Evolutionary conservation across 345 rosid species (phyloP).

Genomic region (Gossypium turneri): DNA sequence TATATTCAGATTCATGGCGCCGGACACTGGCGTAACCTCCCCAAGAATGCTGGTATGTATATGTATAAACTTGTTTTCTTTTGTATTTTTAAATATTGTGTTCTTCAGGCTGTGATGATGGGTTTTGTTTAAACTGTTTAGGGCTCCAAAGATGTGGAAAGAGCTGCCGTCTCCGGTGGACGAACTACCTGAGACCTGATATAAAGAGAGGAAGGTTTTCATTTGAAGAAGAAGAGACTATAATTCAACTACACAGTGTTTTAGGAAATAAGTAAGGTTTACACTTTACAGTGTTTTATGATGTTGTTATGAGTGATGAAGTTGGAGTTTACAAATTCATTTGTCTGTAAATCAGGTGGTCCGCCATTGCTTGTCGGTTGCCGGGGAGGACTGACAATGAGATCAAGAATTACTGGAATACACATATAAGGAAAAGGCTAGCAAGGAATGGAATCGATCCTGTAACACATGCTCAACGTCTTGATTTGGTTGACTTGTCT

Average conservation of each 20-base stretch:
- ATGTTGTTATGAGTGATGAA: too few relatives aligned
- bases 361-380: too few relatives aligned
- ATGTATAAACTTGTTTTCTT: too few relatives aligned
- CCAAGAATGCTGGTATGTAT: too few relatives aligned
- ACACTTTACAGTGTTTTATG: too few relatives aligned
- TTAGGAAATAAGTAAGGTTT: slow-evolving; percentile 90
- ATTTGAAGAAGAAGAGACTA: slow-evolving; percentile 40
- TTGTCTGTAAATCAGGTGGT: too few relatives aligned
- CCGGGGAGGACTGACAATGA: slow-evolving; percentile 96
- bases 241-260: slow-evolving; percentile 67
- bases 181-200: slow-evolving; percentile 48
- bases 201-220: slow-evolving; percentile 53
- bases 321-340: too few relatives aligned
- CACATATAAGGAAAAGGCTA: slow-evolving; percentile 50
- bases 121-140: too few relatives aligned
- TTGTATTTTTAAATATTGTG: too few relatives aligned
- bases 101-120: too few relatives aligned
- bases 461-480: slow-evolving; percentile 79
- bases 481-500: slow-evolving; percentile 55
- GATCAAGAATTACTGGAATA: slow-evolving; percentile 94
- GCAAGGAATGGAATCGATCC: slow-evolving; percentile 79
- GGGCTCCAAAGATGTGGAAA: too few relatives aligned
- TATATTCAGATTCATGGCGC: slow-evolving; percentile 64
- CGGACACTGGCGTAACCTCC: slow-evolving; percentile 8
- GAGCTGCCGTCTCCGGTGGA: too few relatives aligned